Base-by-base conservation (phyloP, 805 yeast genomes). In the Cyberlindnera japonica region DNA sequence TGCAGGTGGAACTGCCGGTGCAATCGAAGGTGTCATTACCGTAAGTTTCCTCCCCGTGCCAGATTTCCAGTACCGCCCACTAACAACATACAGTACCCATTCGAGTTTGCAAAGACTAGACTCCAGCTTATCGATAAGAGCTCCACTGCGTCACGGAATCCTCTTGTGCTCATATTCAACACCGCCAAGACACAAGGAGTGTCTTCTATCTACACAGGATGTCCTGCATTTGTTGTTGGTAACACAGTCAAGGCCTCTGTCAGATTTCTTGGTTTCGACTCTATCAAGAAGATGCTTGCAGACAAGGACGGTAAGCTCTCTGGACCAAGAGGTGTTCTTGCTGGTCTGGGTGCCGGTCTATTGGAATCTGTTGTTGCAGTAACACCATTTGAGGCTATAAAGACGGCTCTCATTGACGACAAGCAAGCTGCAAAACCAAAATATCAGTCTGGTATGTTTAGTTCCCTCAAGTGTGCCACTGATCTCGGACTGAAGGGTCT, bases 1-100 rank as follows among this genome's bases (percentile, higher is more conserved):
- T 20, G 98, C 96, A 6, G 99, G 99, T 41, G 96, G 97, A 38
- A 72, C 85, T 0, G 99, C 98, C 0, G 99, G 98, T 43, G 98
- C 96, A 19, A 80, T 90, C 23, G 99, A 91, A 65, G 96, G 96
- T 24, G 78, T 78, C 28, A 73, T 86, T 33, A 91, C 98, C 3
- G 44, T 0, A 27, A 25, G 44, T 35, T n/a, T 15, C 36, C 19
- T 5, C 20, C 27, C 6, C 11, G 11, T 21, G n/a, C 5, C 7
- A 6, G 14, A 6, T 20, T 6, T 21, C 62, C 51, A 44, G 14
- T 60, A 50, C 13, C n/a, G 9, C 3, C 15, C 27, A 54, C 35
- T 32, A 32, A 32, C 35, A 8, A n/a, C 13, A 10, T 6, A 5
- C 23, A 40, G 58, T 91, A 89, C 61, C 99, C 99, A 3, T 93